Base-by-base conservation (phyloP, 495 filamentous ascomycete genomes). In the Talaromyces adpressus region DNA sequence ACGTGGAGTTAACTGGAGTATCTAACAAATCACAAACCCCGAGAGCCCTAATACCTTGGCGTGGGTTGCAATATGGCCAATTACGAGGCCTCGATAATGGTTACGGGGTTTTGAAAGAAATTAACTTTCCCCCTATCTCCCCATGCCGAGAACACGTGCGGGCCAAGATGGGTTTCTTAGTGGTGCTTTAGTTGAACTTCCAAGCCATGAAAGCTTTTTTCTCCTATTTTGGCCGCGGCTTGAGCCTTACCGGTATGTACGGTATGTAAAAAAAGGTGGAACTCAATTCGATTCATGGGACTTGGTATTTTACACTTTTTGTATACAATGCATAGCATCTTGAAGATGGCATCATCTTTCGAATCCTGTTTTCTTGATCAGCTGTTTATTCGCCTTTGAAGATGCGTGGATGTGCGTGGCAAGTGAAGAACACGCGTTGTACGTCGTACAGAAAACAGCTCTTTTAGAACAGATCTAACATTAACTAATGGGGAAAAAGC, bases 141-240 rank as follows among this genome's bases (percentile, higher is more conserved):
- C 52, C 52, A 29, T 56, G 52, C 52, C 52, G 52, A 56, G 52
- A 56, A 27, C 52, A 56, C 52, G 52, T 56, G 52, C 52, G 4
- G 23, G 12, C 22, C 22, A 56, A 29, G 22, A 27, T 29, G 27
- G 23, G 52, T n/a, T 14, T 25, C 52, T 29, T 27, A 56, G 22
- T 53, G 22, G 12, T 14, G 52, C n/a, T 25, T 56, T 56, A 56
- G 22, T 14, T 25, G 22, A 56, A 56, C 52, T 56, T 45, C 18
- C 39, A 18, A n/a, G 39, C 39, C 39, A 45, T 45, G 39, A 6
- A 45, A 45, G 39, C 39, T n/a, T 45, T n/a, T 41, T 45, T 12
- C 32, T 11, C 32, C 6, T 6, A 0, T 45, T n/a, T 45, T 45
- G 14, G 4, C 0, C 14, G 39, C 14, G 39, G 39, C n/a, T 45